Percentiles rank a stretch among this genome's conserved stretches.
Conservation (phyloP, 345 rosid species). For the Cardiospermum halicacabum region DNA sequence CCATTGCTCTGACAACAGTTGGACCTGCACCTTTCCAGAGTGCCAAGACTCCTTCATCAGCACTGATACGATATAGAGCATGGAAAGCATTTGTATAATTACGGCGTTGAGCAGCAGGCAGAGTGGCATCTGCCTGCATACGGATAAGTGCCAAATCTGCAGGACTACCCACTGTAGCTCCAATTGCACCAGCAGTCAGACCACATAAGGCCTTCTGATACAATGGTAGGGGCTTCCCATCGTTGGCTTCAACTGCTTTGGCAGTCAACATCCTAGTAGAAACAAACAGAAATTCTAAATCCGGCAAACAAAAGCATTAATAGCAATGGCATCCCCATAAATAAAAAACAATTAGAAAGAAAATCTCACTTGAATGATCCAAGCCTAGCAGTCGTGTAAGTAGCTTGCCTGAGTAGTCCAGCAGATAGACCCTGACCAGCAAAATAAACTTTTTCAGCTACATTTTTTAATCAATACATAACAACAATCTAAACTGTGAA, state of each 20-base stretch:
- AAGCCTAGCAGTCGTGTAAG: slow-evolving; percentile 95
- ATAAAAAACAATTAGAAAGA: not conserved
- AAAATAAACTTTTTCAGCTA: not conserved
- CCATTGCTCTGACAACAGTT: slow-evolving; percentile 99
- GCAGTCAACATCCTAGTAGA: slow-evolving; percentile 67
- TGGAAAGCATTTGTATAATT: slow-evolving; percentile 91
- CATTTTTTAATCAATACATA: not conserved
- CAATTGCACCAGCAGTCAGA: slow-evolving; percentile 97
- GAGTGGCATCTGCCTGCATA: slow-evolving; percentile 97
- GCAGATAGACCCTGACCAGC: slow-evolving; percentile 81
- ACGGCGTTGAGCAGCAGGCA: slow-evolving; percentile 90
- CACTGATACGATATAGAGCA: slow-evolving; percentile 74
- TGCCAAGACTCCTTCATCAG: slow-evolving; percentile 91
- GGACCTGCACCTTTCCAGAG: slow-evolving; percentile 99
- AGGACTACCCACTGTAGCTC: slow-evolving; percentile 86
- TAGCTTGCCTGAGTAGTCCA: slow-evolving; percentile 95
- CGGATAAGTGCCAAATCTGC: slow-evolving; percentile 98
- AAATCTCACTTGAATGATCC: slow-evolving; percentile 84
- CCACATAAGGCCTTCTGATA: slow-evolving; percentile 98
- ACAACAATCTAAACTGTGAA: not conserved
- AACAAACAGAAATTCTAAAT: slow-evolving; percentile 2
- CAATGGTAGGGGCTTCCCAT: slow-evolving; percentile 94
- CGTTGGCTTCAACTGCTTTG: slow-evolving; percentile 85
- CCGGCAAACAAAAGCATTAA: slow-evolving; percentile 2
- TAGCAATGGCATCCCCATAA: not conserved